Evolutionary conservation across 2,329 filamentous ascomycete species (phyloP).

Genomic region (Alternaria tenuissima): DNA sequence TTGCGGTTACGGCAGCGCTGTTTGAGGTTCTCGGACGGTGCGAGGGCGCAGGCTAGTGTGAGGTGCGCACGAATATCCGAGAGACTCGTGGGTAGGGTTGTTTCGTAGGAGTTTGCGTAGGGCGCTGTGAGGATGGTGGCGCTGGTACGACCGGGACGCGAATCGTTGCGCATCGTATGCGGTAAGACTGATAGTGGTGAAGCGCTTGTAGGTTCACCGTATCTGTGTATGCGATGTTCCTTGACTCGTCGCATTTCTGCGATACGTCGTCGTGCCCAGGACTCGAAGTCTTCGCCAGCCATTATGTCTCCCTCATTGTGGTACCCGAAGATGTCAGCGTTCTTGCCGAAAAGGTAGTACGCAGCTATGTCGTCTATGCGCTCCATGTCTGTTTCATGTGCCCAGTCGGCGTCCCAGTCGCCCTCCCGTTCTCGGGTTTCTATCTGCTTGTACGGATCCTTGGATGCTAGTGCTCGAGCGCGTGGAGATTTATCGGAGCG

Average conservation of each 20-base stretch:
- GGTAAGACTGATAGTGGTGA: not conserved
- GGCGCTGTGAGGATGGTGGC: not conserved
- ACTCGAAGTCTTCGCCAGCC: constrained; percentile 13
- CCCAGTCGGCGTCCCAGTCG: not conserved
- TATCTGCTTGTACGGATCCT: not conserved
- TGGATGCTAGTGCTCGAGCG: not conserved
- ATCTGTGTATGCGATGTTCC: constrained; percentile 9
- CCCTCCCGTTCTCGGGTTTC: not conserved
- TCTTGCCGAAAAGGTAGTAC: constrained; percentile 5
- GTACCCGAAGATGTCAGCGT: not conserved
- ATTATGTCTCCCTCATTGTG: not conserved
- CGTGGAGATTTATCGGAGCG: not conserved
- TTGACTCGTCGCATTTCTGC: constrained; percentile 19
- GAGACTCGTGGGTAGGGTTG: constrained; percentile 9
- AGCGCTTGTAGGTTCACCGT: not conserved
- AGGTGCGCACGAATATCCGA: constrained; percentile 12
- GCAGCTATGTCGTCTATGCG: constrained; percentile 5
- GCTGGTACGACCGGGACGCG: not conserved
- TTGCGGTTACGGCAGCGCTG: not conserved
- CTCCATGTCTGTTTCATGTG: not conserved
- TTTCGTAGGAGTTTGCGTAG: not conserved
- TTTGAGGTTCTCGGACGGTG: not conserved
- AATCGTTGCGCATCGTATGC: not conserved
- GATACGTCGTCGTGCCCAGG: constrained; percentile 17
- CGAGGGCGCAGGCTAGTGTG: constrained; percentile 1